Conservation (phyloP, 306 rosid genomes). For the Carpinus fangiana region DNA sequence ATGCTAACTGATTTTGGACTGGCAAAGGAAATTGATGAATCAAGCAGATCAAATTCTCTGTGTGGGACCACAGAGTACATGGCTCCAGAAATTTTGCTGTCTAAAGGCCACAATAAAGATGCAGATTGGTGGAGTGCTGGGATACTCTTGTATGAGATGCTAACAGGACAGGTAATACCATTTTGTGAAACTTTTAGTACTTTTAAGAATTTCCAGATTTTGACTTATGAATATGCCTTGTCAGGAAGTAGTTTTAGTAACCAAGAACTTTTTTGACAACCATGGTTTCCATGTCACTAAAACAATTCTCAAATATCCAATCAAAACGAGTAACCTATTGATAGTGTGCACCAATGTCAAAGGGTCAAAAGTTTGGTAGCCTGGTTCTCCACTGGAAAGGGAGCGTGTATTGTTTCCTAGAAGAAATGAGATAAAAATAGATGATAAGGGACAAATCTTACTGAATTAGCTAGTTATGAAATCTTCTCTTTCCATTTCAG, state of each 20-base stretch:
- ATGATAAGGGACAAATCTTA: background rate
- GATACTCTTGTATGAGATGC: constrained; percentile 88
- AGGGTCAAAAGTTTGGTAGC: background rate
- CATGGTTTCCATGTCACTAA: background rate
- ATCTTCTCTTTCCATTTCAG: background rate
- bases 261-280: background rate
- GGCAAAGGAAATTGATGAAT: constrained; percentile 87
- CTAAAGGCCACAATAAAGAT: constrained; percentile 93
- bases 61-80: constrained; percentile 94
- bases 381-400: background rate
- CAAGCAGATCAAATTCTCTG: constrained; percentile 84
- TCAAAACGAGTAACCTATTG: background rate
- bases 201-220: background rate
- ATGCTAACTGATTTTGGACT: constrained; percentile 94
- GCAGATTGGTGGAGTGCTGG: constrained; percentile 99
- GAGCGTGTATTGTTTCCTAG: background rate
- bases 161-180: constrained; percentile 75
- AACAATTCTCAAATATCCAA: background rate
- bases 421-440: background rate
- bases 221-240: background rate
- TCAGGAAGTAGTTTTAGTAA: background rate
- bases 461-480: background rate
- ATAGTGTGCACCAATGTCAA: background rate
- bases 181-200: background rate
- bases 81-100: constrained; percentile 90